Base-by-base conservation (phyloP, 2,329 filamentous ascomycete species). In the Scytalidium lignicola region DNA sequence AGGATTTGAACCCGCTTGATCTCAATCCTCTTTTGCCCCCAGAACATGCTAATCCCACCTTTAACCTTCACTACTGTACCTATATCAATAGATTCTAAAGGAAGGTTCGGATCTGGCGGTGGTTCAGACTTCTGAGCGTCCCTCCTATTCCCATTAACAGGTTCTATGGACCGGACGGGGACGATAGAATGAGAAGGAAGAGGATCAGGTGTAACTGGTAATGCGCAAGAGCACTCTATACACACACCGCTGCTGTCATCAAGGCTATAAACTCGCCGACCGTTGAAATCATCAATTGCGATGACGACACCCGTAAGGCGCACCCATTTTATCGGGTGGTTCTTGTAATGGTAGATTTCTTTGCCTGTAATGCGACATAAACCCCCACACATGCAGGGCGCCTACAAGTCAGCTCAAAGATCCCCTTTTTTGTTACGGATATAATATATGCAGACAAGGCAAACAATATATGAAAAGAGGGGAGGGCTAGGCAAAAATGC, bases 321-420 rank as follows among this genome's bases (percentile, higher is more conserved):
- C 47, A 88, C 79, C 79, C 84, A 91, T 74, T 82, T 81, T 58
- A 92, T 81, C 0, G 88, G 88, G 56, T 91, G 82, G 65, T 90
- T 91, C 44, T 74, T 67, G 68, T 83, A 75, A 66, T 90, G 90
- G 62, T 75, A 84, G 28, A 84, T 71, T 54, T 76, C 70, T 59
- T 80, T 76, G 44, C 74, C 74, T 76, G 72, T 47, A 29, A 8
- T n/a, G 21, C 46, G 23, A 39, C 19, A 13, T 18, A 17, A 10
- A 26, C 23, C 23, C 23, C 18, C 18, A 22, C 22, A n/a, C n/a
- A n/a, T n/a, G n/a, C n/a, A n/a, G n/a, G n/a, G n/a, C n/a, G n/a
- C 17, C 22, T 28, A 19, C 18, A 37, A 22, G 5, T 13, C 26
- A 21, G 13, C 21, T 22, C 8, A 6, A 23, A 43, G 21, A 20